Conservation (phyloP, 306 rosid species). For the Chamaecrista fasciculata region DNA sequence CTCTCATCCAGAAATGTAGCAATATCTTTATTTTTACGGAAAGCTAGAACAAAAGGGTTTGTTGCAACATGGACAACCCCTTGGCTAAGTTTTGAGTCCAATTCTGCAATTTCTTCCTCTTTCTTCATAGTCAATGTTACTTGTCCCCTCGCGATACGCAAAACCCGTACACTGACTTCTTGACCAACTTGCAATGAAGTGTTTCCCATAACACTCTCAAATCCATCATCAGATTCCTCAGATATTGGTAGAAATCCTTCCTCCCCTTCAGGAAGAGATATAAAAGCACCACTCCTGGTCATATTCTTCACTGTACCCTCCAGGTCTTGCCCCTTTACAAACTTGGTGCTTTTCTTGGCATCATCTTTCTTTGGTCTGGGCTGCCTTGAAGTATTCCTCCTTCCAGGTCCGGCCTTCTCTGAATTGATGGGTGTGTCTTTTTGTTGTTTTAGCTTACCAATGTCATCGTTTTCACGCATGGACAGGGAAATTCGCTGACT, state of each 20-base stretch:
- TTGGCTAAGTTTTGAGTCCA: constrained; percentile 41
- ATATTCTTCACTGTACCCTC: constrained; percentile 84
- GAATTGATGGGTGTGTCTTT: constrained; percentile 48
- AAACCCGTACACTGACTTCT: constrained; percentile 78
- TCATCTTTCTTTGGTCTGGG: constrained; percentile 55
- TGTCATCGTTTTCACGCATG: constrained; percentile 71
- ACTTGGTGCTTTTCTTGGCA: constrained; percentile 52
- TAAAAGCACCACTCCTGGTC: constrained; percentile 77
- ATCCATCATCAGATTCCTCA: constrained; percentile 76
- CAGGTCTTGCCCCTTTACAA: constrained; percentile 73
- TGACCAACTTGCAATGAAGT: constrained; percentile 70
- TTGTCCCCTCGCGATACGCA: constrained; percentile 77
- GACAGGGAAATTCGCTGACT: constrained; percentile 86
- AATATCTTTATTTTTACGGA: constrained; percentile 84
- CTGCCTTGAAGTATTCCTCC: constrained; percentile 55
- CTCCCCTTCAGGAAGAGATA: constrained; percentile 96
- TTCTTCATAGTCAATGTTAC: constrained; percentile 95
- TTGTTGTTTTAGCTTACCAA: constrained; percentile 41
- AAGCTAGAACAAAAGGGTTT: constrained; percentile 86
- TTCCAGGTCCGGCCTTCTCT: constrained; percentile 59
- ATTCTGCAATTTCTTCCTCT: constrained; percentile 54
- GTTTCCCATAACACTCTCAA: constrained; percentile 71
- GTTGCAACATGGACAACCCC: constrained; percentile 67
- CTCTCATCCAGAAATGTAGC: constrained; percentile 78
- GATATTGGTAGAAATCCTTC: constrained; percentile 88